A percentile compares a stretch with the other conserved stretches of the same genome.
These are phyloP conservation scores for Aspergillus ostianus DNA, from an alignment of 495 filamentous ascomycete species.

Conservation along the genomic window DNA sequence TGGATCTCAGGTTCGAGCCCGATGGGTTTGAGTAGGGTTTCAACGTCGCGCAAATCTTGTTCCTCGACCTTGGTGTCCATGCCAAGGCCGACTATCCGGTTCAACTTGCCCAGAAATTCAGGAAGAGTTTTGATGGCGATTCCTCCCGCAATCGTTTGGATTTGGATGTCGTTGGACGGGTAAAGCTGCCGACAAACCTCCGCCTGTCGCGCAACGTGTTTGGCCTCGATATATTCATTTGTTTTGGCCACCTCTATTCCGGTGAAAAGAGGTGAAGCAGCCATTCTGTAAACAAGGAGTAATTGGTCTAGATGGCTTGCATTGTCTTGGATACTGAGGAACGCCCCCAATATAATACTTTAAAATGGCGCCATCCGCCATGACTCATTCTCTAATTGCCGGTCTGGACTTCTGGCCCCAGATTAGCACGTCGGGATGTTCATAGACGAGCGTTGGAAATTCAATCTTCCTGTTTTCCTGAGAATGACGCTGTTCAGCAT, in stretches of 20 bases:
- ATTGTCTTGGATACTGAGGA: neutral
- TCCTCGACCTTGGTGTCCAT: slow-evolving; percentile 16
- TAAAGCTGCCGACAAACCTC: neutral
- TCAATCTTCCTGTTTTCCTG: too few relatives aligned
- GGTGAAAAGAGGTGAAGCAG: neutral
- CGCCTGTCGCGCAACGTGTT: neutral
- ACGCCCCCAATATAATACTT: neutral
- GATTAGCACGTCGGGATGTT: too few relatives aligned
- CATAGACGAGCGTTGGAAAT: neutral
- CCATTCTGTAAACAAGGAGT: neutral
- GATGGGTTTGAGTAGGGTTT: slow-evolving; percentile 6
- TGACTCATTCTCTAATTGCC: neutral
- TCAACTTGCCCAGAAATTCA: slow-evolving; percentile 12
- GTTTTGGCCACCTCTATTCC: neutral
- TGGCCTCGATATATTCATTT: neutral
- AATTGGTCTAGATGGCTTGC: neutral
- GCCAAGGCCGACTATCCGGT: slow-evolving; percentile 19
- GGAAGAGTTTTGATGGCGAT: neutral
- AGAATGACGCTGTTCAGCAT: neutral
- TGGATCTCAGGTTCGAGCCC: slow-evolving; percentile 16
- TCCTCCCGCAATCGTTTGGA: neutral
- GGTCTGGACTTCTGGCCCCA: neutral
- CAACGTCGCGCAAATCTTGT: slow-evolving; percentile 12
- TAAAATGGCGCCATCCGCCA: neutral
- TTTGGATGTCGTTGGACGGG: neutral